Evolutionary conservation across 2,329 filamentous ascomycete species (phyloP).

Genomic region (Gliomastix tumulicola): DNA sequence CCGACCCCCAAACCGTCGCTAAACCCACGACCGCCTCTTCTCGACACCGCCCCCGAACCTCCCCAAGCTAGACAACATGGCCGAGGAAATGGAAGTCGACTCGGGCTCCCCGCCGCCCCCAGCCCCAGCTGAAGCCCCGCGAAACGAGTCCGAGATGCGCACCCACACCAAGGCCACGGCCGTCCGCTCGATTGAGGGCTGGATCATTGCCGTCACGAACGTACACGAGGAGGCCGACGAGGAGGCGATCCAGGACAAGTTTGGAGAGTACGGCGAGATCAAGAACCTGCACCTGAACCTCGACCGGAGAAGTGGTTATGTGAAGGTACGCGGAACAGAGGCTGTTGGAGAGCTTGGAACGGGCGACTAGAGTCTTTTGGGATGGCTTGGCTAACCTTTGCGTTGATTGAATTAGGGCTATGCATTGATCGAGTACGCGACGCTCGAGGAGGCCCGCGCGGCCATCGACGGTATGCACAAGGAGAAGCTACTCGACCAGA

Average conservation of each 20-base stretch:
- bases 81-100: slow-evolving; percentile 53
- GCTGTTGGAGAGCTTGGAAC: neutral
- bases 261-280: slow-evolving; percentile 79
- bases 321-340: slow-evolving; percentile 53
- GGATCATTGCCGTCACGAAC: slow-evolving; percentile 83
- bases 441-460: slow-evolving; percentile 70
- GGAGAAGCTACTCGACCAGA: slow-evolving; percentile 75
- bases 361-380: too few species aligned
- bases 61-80: too few species aligned
- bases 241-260: slow-evolving; percentile 74
- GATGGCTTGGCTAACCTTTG: too few species aligned
- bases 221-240: slow-evolving; percentile 84
- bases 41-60: too few species aligned
- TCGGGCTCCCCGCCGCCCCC: slow-evolving; percentile 21
- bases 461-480: slow-evolving; percentile 75
- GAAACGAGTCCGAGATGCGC: slow-evolving; percentile 58
- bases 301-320: slow-evolving; percentile 75
- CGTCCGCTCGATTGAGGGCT: slow-evolving; percentile 81
- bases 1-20: too few species aligned
- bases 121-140: too few species aligned
- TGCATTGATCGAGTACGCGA: slow-evolving; percentile 77
- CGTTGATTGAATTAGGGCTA: slow-evolving; percentile 55
- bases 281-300: slow-evolving; percentile 82
- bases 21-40: too few species aligned
- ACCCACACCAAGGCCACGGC: slow-evolving; percentile 70